A percentile compares a stretch with the other conserved stretches of the same genome.
Conservation (phyloP, 140 eudicot species). For the Senecio squalidus region DNA sequence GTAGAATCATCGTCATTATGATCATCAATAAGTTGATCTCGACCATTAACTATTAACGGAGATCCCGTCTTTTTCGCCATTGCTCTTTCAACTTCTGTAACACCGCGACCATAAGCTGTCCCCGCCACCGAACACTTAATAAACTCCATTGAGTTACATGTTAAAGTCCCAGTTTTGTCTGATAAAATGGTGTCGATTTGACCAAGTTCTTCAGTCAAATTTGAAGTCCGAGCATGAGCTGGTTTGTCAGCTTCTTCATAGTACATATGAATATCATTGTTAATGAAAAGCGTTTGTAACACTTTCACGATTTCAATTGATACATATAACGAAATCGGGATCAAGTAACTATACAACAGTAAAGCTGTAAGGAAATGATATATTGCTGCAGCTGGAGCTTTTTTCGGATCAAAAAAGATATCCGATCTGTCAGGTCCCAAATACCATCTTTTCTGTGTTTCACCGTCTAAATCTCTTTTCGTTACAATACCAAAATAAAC, state of each 20-base stretch:
- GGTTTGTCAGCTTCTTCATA: slow-evolving; percentile 88
- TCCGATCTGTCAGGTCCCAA: slow-evolving; percentile 48
- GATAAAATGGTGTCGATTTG: slow-evolving; percentile 93
- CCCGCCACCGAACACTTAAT: slow-evolving; percentile 88
- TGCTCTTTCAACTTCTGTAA: slow-evolving; percentile 87
- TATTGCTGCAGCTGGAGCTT: slow-evolving; percentile 69
- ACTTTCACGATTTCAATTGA: slow-evolving; percentile 88
- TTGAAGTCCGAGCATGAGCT: slow-evolving; percentile 94
- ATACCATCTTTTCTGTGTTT: slow-evolving; percentile 70
- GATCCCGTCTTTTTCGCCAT: slow-evolving; percentile 86
- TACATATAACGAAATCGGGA: slow-evolving; percentile 87
- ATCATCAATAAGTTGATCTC: slow-evolving; percentile 23
- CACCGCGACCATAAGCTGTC: slow-evolving; percentile 83
- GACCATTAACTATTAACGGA: slow-evolving; percentile 41
- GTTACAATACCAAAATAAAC: slow-evolving; percentile 68
- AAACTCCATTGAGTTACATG: slow-evolving; percentile 96
- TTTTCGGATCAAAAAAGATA: slow-evolving; percentile 64
- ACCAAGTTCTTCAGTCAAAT: slow-evolving; percentile 90
- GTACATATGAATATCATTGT: slow-evolving; percentile 74
- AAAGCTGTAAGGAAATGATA: slow-evolving; percentile 68
- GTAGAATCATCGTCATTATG: slow-evolving; percentile 19
- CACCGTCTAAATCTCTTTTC: slow-evolving; percentile 45
- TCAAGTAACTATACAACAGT: slow-evolving; percentile 70
- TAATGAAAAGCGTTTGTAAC: slow-evolving; percentile 75
- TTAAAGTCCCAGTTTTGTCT: slow-evolving; percentile 93